Conservation (phyloP, 1,284 basidiomycete genomes). For the Stereum hirsutum region DNA sequence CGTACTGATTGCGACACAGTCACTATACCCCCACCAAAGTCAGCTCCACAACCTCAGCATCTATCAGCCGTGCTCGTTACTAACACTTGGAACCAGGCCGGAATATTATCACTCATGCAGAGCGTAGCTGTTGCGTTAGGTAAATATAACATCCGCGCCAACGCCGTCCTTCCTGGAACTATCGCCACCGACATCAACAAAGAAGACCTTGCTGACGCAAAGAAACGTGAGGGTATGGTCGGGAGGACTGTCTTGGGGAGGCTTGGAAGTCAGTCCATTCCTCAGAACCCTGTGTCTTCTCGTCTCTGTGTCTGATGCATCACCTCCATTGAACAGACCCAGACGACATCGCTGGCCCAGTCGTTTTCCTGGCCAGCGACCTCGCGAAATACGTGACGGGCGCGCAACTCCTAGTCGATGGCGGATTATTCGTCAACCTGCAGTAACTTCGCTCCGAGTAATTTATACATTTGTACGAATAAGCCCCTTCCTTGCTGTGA, state of each 20-base stretch:
- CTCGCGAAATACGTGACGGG: conserved; percentile 70
- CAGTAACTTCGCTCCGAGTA: conserved; percentile 37
- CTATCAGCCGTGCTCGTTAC: too few relatives aligned
- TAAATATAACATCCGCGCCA: conserved; percentile 68
- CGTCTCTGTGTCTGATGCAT: background rate
- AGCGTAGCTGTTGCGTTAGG: conserved; percentile 74
- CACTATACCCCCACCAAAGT: conserved; percentile 3
- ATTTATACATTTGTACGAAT: too few relatives aligned
- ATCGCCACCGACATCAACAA: conserved; percentile 76
- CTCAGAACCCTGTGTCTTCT: too few relatives aligned
- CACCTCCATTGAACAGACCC: conserved; percentile 32
- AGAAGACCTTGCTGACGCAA: conserved; percentile 56
- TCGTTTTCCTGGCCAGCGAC: conserved; percentile 70
- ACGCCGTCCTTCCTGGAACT: conserved; percentile 61
- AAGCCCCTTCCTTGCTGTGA: background rate
- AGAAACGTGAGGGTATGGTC: conserved; percentile 59
- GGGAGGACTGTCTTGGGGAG: conserved; percentile 61
- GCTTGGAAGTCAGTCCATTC: conserved; percentile 42
- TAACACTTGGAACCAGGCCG: too few relatives aligned
- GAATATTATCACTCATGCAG: conserved; percentile 76
- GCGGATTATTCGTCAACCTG: conserved; percentile 72
- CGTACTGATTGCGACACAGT: background rate
- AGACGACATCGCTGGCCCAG: conserved; percentile 71
- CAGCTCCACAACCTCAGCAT: too few relatives aligned
- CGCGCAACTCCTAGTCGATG: conserved; percentile 65